phyloP scores from a whole-genome alignment of 2,329 filamentous ascomycete genomes.

The Cadophora luteo-olivacea region DNA sequence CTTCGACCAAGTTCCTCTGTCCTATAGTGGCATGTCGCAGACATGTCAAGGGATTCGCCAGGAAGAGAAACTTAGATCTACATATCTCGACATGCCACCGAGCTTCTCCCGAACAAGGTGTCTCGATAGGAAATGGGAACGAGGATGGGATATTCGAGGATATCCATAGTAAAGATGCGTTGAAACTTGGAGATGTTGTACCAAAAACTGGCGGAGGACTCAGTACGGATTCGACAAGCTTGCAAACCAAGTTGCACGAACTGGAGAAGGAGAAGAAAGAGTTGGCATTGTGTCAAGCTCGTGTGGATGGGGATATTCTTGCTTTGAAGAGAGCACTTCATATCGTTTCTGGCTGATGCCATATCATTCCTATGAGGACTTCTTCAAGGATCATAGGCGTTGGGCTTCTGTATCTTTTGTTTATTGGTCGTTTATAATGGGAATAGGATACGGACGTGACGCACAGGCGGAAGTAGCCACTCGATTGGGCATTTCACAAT shows the following conservation, averaged over 20 bases:
- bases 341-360: not conserved
- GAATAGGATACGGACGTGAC: too few relatives aligned
- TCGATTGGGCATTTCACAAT: not conserved
- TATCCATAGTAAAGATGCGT: too few relatives aligned
- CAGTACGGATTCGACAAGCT: not conserved
- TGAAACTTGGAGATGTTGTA: too few relatives aligned
- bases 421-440: not conserved
- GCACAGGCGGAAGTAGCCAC: not conserved
- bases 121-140: not conserved
- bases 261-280: constrained; percentile 13
- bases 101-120: not conserved
- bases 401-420: not conserved
- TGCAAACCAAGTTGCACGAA: not conserved
- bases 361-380: too few relatives aligned
- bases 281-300: constrained; percentile 8
- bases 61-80: constrained; percentile 2
- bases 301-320: constrained; percentile 15
- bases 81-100: not conserved
- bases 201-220: not conserved
- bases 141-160: too few relatives aligned
- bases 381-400: not conserved
- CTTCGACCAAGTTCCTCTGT: not conserved
- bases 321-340: constrained; percentile 10
- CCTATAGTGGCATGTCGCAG: not conserved
- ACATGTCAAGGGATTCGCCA: not conserved